Base-by-base conservation (phyloP, 1,139 yeast species). In the Candida dubliniensis region DNA sequence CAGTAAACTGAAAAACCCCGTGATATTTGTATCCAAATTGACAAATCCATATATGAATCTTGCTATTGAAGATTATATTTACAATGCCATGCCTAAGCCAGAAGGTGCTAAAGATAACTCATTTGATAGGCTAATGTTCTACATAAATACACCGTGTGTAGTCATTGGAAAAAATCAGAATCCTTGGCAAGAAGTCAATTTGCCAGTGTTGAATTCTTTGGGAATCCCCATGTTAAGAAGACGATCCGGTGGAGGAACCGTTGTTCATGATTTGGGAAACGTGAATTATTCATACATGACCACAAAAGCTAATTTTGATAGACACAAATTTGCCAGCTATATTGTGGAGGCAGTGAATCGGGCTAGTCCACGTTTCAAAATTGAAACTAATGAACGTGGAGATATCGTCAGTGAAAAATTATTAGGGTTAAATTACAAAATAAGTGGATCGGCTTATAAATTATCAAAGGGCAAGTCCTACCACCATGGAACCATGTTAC, bases 131-230 rank as follows among this genome's bases (percentile, higher is more conserved):
- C 66, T 93, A 27, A 61, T 90, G 51, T 74, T 93, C 47, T 95
- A 93, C 58, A 73, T 77, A 31, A 93, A 95, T 59, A 65, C 80
- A 1, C 89, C 95, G 0, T 88, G 96, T 62, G 91, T 91, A 29
- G 96, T 95, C 1, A 72, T 93, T n/a, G 99, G 99, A 0, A 88
- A 95, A 58, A 93, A 93, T 60, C 99, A 95, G 61, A 93, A 90
- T 53, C 96, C 97, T 1, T 93, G 95, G 91, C 79, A 82, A 47
- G 99, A 93, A 59, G 77, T 84, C 29, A 86, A 88, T 56, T 49
- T 93, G 3, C 78, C 82, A 0, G 57, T 81, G n/a, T 66, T 88
- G 9, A 68, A 74, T 6, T 57, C 72, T 0, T 62, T 79, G 10
- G 71, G 72, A 1, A 74, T 88, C n/a, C 93, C 95, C 0, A 61